Percentiles rank a stretch among this genome's conserved stretches.
Evolutionary conservation across 2,329 filamentous ascomycete genomes (phyloP).

Genomic region (Cladophialophora psammophila): DNA sequence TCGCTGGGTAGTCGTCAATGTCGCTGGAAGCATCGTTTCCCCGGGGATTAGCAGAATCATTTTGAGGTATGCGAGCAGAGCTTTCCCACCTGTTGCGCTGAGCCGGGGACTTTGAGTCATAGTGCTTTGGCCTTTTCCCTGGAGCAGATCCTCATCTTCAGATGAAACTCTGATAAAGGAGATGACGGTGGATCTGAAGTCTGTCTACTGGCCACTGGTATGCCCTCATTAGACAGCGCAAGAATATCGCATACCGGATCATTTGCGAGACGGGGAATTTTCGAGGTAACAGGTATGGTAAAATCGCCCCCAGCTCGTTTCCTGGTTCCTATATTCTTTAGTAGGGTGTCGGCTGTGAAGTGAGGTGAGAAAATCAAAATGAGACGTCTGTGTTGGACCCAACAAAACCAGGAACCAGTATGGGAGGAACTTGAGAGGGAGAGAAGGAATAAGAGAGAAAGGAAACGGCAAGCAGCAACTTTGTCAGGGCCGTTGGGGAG

Average conservation of each 20-base stretch:
- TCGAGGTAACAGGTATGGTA: background rate
- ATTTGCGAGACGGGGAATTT: background rate
- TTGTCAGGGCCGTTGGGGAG: too few species aligned
- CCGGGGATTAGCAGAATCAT: background rate
- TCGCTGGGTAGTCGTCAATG: background rate
- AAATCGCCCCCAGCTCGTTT: slow-evolving; percentile 4
- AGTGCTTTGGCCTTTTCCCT: background rate
- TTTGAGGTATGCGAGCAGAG: too few species aligned
- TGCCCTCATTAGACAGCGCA: background rate
- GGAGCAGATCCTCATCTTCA: slow-evolving; percentile 8
- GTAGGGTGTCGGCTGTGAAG: background rate
- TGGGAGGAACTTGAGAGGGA: too few species aligned
- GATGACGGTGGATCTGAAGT: background rate
- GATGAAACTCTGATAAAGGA: background rate
- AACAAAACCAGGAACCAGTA: background rate
- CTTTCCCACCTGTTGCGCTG: too few species aligned
- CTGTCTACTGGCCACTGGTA: background rate
- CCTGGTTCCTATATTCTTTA: background rate
- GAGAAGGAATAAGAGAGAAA: too few species aligned
- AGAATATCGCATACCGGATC: background rate
- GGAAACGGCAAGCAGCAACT: too few species aligned
- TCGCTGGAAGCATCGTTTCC: background rate
- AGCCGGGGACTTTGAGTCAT: background rate
- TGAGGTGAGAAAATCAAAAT: background rate
- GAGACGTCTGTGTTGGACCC: background rate